phyloP scores from a whole-genome alignment of 202 grass and related monocot species.

The Zizania palustris region DNA sequence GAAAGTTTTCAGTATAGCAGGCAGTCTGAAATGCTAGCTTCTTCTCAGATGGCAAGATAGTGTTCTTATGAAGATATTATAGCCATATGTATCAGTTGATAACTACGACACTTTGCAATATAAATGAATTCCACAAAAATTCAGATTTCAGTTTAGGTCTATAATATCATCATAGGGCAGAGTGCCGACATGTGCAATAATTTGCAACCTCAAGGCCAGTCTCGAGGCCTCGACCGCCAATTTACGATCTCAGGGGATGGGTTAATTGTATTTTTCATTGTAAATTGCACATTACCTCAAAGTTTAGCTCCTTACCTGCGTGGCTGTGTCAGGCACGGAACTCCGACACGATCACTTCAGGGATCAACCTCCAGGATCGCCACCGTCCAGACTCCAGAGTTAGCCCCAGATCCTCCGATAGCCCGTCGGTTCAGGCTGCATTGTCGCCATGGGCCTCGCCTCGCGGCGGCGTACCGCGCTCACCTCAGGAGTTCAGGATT shows the following conservation, averaged over 20 bases:
- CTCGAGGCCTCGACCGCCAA: background rate
- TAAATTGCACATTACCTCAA: background rate
- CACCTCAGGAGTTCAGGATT: background rate
- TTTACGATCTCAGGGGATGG: background rate
- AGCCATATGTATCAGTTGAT: background rate
- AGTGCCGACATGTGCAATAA: background rate
- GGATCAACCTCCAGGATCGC: too few species aligned
- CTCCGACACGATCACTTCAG: background rate
- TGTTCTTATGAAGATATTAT: background rate
- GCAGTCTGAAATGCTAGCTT: slow-evolving; percentile 36
- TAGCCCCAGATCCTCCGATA: too few species aligned
- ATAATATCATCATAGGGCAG: background rate
- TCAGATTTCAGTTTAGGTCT: background rate
- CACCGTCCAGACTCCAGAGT: too few species aligned
- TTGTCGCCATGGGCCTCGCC: background rate
- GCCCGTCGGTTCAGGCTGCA: too few species aligned
- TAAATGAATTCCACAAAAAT: background rate
- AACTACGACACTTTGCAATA: background rate
- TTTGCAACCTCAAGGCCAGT: background rate
- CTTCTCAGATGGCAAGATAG: slow-evolving; percentile 39
- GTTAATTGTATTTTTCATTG: background rate
- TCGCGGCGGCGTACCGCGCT: background rate
- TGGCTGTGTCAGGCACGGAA: background rate
- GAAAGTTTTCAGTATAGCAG: slow-evolving; percentile 39
- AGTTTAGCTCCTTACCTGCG: background rate